These are phyloP conservation scores for Fusarium tupiense DNA, from an alignment of 2,329 filamentous ascomycete genomes.

Conservation along the genomic window DNA sequence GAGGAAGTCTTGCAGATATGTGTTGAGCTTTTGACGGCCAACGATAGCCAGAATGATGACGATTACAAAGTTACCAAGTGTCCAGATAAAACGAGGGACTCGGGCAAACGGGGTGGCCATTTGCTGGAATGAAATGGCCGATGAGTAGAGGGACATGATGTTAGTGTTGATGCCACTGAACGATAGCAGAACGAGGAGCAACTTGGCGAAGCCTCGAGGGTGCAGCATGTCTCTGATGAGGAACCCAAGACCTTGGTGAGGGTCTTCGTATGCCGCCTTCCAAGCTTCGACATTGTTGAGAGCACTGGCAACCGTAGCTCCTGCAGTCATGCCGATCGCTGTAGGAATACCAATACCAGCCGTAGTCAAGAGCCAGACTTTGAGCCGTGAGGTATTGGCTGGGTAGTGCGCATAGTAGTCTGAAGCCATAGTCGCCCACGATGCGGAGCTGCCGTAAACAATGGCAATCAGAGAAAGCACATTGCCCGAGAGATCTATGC, in stretches of 20 bases:
- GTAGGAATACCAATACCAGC: conserved; percentile 2
- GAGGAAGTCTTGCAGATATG: conserved; percentile 1
- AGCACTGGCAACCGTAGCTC: conserved; percentile 1
- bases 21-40: conserved; percentile 7
- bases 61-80: neutral
- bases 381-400: neutral
- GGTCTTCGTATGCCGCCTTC: neutral
- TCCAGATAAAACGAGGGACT: conserved; percentile 7
- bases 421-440: conserved; percentile 5
- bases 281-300: conserved; percentile 4
- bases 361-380: conserved; percentile 5
- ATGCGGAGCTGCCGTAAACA: conserved; percentile 3
- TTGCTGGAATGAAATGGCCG: conserved; percentile 3
- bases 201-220: conserved; percentile 1
- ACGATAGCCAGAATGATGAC: conserved; percentile 1
- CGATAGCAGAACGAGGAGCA: neutral
- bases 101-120: neutral
- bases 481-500: neutral
- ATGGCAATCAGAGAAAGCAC: conserved; percentile 1
- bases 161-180: conserved; percentile 11
- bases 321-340: conserved; percentile 3
- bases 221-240: conserved; percentile 9
- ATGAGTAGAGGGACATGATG: conserved; percentile 12
- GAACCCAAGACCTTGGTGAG: neutral
- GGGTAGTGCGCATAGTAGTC: conserved; percentile 14